phyloP scores from a whole-genome alignment of 1,284 basidiomycete species.

The Fomes fomentarius region DNA sequence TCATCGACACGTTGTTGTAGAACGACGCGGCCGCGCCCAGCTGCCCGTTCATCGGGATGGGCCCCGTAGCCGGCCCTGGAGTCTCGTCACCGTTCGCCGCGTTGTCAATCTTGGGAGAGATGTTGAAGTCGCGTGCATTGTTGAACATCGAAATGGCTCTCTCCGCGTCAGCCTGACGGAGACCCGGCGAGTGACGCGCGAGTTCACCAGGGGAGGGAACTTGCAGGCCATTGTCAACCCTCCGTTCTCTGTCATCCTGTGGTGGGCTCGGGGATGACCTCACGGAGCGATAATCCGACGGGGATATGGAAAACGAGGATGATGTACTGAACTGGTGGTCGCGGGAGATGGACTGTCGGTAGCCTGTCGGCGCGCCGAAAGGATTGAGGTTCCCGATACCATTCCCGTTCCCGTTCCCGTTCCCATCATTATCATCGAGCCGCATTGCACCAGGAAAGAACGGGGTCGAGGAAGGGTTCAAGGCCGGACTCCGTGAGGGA shows the following conservation, averaged over 20 bases:
- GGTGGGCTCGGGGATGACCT: constrained; percentile 72
- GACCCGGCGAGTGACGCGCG: constrained; percentile 48
- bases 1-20: constrained; percentile 29
- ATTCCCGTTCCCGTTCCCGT: no score
- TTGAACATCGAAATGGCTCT: constrained; percentile 48
- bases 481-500: constrained; percentile 73
- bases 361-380: constrained; percentile 28
- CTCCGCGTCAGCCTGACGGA: constrained; percentile 50
- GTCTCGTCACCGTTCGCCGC: constrained; percentile 59
- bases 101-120: constrained; percentile 53
- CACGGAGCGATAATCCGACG: constrained; percentile 66
- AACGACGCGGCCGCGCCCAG: constrained; percentile 22
- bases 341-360: constrained; percentile 50
- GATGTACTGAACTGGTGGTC: constrained; percentile 55
- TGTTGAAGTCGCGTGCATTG: constrained; percentile 52
- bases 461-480: constrained; percentile 81
- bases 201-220: constrained; percentile 39
- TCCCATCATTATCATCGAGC: constrained; percentile 54
- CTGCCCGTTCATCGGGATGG: constrained; percentile 27
- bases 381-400: constrained; percentile 37
- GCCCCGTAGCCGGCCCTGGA: constrained; percentile 26
- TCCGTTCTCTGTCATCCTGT: constrained; percentile 37
- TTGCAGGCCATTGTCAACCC: constrained; percentile 26
- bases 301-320: constrained; percentile 59
- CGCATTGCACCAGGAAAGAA: constrained; percentile 76